Percentiles rank a stretch among this genome's conserved stretches.
phyloP scores from a whole-genome alignment of 768 basidiomycete genomes.

The Podaxis pistillaris region DNA sequence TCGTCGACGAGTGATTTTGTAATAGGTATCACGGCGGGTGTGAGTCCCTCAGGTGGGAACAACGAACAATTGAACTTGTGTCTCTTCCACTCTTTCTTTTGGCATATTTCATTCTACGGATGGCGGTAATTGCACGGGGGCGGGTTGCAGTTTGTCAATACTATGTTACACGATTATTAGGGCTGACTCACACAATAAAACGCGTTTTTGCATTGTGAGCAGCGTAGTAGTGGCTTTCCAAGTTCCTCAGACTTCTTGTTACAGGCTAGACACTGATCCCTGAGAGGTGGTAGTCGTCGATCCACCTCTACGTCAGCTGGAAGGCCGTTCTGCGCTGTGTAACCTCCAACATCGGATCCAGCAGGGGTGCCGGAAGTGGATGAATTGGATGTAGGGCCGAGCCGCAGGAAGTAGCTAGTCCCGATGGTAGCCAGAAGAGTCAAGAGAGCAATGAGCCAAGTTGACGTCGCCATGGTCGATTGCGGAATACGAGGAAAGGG shows the following conservation, averaged over 20 bases:
- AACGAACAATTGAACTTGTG: constrained; percentile 9
- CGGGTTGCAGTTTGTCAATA: neutral
- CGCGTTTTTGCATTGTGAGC: constrained; percentile 10
- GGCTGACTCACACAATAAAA: constrained; percentile 9
- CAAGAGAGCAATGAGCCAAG: constrained; percentile 4
- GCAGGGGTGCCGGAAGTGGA: neutral
- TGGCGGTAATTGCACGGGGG: neutral
- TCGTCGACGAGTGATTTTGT: constrained; percentile 4
- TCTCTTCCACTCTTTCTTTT: constrained; percentile 9
- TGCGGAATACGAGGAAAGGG: neutral
- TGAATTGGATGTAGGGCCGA: too few species aligned
- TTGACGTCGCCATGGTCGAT: neutral
- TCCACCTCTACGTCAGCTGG: neutral
- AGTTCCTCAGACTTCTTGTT: neutral
- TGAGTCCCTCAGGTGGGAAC: constrained; percentile 4
- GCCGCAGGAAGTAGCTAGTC: neutral
- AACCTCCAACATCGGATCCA: neutral
- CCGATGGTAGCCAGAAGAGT: constrained; percentile 5
- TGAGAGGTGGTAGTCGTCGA: neutral
- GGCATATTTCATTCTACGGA: neutral
- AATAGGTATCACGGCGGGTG: constrained; percentile 5
- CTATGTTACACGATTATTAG: too few species aligned
- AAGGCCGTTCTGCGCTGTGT: neutral
- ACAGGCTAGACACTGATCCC: neutral
- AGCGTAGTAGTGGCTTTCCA: neutral